A percentile compares a stretch with the other conserved stretches of the same genome.
phyloP scores from a whole-genome alignment of 208 protist genomes.

The Leishmania tarentolae region DNA sequence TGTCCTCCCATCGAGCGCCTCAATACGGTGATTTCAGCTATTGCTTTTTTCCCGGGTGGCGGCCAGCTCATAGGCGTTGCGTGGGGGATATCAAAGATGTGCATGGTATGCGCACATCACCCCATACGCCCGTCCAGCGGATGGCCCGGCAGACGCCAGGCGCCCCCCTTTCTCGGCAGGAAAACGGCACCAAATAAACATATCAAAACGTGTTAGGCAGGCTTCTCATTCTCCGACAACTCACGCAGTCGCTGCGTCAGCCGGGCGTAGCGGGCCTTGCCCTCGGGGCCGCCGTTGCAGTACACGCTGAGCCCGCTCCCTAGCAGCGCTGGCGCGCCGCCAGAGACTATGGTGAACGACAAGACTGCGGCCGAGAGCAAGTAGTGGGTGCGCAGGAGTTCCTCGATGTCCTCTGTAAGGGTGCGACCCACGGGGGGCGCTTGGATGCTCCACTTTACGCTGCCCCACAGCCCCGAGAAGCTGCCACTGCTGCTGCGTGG shows the following conservation, averaged over 20 bases:
- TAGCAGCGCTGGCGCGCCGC: conserved; percentile 46
- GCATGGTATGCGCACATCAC: too few relatives aligned
- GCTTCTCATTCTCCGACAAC: conserved; percentile 7
- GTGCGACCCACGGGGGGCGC: not conserved
- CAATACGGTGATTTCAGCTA: too few relatives aligned
- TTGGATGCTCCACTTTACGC: not conserved
- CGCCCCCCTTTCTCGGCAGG: not conserved
- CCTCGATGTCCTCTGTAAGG: conserved; percentile 51
- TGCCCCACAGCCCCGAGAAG: conserved; percentile 13
- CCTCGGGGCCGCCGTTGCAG: conserved; percentile 25
- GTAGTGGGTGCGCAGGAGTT: conserved; percentile 28
- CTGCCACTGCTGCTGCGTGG: not conserved
- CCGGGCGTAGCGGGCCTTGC: conserved; percentile 37
- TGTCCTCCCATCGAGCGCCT: too few relatives aligned
- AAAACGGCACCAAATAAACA: not conserved
- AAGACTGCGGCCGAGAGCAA: conserved; percentile 18
- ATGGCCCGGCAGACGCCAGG: not conserved
- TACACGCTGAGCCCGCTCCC: conserved; percentile 37
- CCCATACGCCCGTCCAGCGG: too few relatives aligned
- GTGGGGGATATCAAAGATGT: too few relatives aligned
- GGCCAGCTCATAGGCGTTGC: too few relatives aligned
- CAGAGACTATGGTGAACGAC: conserved; percentile 37
- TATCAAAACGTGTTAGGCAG: not conserved
- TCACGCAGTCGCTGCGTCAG: conserved; percentile 46
- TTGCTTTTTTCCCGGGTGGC: too few relatives aligned